Base-by-base conservation (phyloP, 257 asterid species). In the Ilex aquifolium region DNA sequence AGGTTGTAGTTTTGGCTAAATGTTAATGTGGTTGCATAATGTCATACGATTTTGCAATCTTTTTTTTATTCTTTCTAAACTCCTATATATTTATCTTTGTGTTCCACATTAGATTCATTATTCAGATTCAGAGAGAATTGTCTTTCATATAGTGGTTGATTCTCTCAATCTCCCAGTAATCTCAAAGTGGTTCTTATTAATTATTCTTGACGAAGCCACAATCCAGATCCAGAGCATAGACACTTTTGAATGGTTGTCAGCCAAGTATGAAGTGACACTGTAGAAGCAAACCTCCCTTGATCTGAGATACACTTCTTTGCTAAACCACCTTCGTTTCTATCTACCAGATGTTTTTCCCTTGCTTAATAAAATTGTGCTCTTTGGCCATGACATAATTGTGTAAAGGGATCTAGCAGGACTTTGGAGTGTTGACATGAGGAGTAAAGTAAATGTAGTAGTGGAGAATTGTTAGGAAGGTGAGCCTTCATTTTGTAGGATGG, bases 351-450 rank as follows among this genome's bases (percentile, higher is more conserved):
- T 92, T 48, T 92, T 85, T n/a, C n/a, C n/a, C n/a, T n/a, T n/a
- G n/a, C n/a, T n/a, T n/a, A n/a, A n/a, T n/a, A n/a, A n/a, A n/a
- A 79, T 92, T 46, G 81, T 92, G 67, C 82, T 92, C 63, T 94
- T 92, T 32, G 99, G 90, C 77, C 99, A 92, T 76, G 99, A 92
- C 48, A 94, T 92, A 65, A 96, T 92, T 60, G 99, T 92, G n/a
- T n/a, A n/a, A n/a, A n/a, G n/a, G n/a, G n/a, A n/a, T n/a, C n/a
- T n/a, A n/a, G n/a, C n/a, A n/a, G 71, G 71, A 75, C 95, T 92
- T 60, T 92, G 95, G 91, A 67, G 66, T 69, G 70, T 79, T 64
- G 72, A 78, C 74, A 83, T 79, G 95, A 85, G 72, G 66, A 89
- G 91, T 62, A 89, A 81, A 84, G 97, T 83, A 63, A 92, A 87